These are phyloP conservation scores for Urtica urens DNA, from an alignment of 306 rosid species.

Conservation along the genomic window DNA sequence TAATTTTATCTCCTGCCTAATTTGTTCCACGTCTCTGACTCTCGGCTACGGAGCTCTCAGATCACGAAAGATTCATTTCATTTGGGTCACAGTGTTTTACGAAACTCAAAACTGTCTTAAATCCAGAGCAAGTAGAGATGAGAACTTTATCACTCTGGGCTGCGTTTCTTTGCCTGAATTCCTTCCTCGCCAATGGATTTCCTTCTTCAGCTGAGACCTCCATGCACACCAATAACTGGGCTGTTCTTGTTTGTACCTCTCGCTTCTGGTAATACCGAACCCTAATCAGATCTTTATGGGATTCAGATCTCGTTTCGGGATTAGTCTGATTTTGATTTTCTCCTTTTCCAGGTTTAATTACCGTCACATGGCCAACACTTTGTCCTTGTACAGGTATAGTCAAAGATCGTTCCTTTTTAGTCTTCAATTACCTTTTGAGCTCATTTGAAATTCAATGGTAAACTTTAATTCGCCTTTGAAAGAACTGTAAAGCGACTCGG, in stretches of 20 bases:
- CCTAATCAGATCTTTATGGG: background rate
- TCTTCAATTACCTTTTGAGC: background rate
- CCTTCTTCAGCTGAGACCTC: conserved; percentile 43
- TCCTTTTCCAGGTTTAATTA: conserved; percentile 73
- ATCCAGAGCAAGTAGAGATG: too few species aligned
- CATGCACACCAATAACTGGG: conserved; percentile 89
- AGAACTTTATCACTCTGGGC: conserved; percentile 13
- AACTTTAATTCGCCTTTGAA: conserved; percentile 17
- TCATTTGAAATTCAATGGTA: background rate
- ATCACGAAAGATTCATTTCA: too few species aligned
- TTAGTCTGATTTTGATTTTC: background rate
- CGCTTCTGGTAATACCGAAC: conserved; percentile 63
- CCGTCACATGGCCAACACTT: conserved; percentile 94
- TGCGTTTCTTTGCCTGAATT: conserved; percentile 26
- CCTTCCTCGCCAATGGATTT: conserved; percentile 27
- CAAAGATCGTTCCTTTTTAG: conserved; percentile 1
- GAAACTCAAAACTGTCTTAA: too few species aligned
- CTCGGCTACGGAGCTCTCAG: too few species aligned
- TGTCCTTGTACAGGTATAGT: conserved; percentile 73
- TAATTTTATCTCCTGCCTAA: too few species aligned
- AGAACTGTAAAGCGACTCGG: conserved; percentile 96
- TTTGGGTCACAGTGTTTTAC: too few species aligned
- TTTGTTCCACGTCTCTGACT: too few species aligned
- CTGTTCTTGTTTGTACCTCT: conserved; percentile 89
- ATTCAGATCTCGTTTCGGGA: background rate